Evolutionary conservation across 768 basidiomycete genomes (phyloP).

Genomic region (Tulasnella sp.): DNA sequence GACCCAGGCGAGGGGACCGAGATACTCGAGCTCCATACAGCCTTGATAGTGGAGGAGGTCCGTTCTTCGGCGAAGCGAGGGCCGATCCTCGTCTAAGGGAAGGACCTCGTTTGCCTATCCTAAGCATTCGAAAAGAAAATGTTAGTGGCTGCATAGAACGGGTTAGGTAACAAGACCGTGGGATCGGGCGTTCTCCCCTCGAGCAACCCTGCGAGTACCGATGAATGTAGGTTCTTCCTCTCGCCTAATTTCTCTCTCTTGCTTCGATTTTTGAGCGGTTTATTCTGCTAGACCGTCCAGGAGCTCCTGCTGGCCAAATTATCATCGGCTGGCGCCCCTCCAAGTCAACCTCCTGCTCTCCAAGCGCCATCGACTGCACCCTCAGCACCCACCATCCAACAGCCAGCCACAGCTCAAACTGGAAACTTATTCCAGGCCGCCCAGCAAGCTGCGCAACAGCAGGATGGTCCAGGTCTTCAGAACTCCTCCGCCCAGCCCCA

Average conservation of each 20-base stretch:
- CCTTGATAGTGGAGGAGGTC: too few relatives aligned
- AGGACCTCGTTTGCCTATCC: too few relatives aligned
- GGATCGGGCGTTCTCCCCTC: too few relatives aligned
- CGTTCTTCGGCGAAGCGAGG: too few relatives aligned
- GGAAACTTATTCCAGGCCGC: conserved; percentile 75
- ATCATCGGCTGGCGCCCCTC: conserved; percentile 35
- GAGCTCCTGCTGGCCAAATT: conserved; percentile 57
- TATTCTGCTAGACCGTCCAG: conserved; percentile 67
- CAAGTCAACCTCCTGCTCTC: conserved; percentile 41
- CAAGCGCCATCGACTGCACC: conserved; percentile 36
- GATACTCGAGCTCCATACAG: too few relatives aligned
- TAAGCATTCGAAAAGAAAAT: too few relatives aligned
- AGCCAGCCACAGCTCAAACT: conserved; percentile 25
- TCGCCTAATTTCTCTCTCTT: neutral
- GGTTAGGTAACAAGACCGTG: too few relatives aligned
- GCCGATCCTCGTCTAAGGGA: too few relatives aligned
- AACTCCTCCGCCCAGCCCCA: too few relatives aligned
- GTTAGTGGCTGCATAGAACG: too few relatives aligned
- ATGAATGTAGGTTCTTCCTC: conserved; percentile 62
- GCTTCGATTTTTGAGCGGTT: conserved; percentile 6
- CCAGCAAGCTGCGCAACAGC: conserved; percentile 36
- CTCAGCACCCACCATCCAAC: conserved; percentile 34
- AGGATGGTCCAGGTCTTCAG: conserved; percentile 40
- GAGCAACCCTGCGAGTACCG: conserved; percentile 98
- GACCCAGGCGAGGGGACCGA: too few relatives aligned